Evolutionary conservation across 75 land plant genomes (phyloP), one percentile per base, ranked within the genome.

Genomic region (Selaginella tamariscina): DNA sequence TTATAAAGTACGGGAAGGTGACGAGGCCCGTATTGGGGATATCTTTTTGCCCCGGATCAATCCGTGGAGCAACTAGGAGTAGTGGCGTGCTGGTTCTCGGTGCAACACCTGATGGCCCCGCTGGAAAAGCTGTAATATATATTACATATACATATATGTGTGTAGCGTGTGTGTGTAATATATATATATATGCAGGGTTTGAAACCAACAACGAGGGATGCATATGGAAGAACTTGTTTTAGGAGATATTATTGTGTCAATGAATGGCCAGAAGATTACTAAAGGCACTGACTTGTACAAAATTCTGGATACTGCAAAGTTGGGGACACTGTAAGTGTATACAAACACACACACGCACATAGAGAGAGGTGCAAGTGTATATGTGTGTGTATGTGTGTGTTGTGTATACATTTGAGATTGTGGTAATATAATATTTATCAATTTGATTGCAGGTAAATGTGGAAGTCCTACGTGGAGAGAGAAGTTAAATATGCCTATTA

Each of bases 21-120:
- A 94, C 98, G 55, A 83, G 96, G 67, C 98, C 98, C 23, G 84
- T 94, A 65, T 79, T 94, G 67, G 98, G 98, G 54, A 94, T 94
- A 54, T 87, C 89, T 74, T 94, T 94, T 87, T n/a, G 98, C 98
- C 32, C 98, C 98, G 32, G 96, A 94, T 78, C 98, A 94, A 73
- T 94, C 98, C 2, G 96, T 94, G 2, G 98, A 94, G 72, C 91
- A 94, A 70, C 71, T 94, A 64, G 98, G 98, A 5, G 91, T 94
- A 85, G 91, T 72, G 98, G 98, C 1, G 98, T 94, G 60, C 90
- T 94, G 54, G 96, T 94, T 0, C 75, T 94, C 60, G 98, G 89
- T 85, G 98, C 98, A 78, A 88, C 98, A 54, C 73, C 88, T 32
- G 71, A 67, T 70, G 98, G 96, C 54, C 98, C 98, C 1, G 98